phyloP scores from a whole-genome alignment of 768 basidiomycete genomes.

The Clitopilus hobsonii region DNA sequence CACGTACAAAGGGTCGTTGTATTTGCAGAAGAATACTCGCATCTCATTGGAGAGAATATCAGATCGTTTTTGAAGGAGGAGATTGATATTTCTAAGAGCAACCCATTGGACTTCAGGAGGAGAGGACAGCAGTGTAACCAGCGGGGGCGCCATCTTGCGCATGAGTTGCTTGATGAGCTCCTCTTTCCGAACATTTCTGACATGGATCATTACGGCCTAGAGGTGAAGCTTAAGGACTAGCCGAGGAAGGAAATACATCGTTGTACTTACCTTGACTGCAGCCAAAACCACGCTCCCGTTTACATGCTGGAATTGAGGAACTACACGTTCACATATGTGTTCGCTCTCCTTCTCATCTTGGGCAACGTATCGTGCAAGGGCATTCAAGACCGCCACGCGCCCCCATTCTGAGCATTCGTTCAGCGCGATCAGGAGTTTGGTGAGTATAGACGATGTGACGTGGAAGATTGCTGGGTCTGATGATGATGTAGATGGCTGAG shows the following conservation, averaged over 20 bases:
- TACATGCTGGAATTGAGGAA: slow-evolving; percentile 97
- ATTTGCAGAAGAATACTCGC: slow-evolving; percentile 99
- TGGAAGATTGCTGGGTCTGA: slow-evolving; percentile 49
- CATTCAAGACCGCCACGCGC: slow-evolving; percentile 86
- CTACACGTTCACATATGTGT: slow-evolving; percentile 97
- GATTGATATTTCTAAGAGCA: slow-evolving; percentile 92
- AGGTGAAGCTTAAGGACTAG: not conserved
- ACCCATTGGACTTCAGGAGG: slow-evolving; percentile 99
- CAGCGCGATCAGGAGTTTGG: slow-evolving; percentile 88
- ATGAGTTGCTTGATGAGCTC: slow-evolving; percentile 82
- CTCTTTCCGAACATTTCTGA: slow-evolving; percentile 75
- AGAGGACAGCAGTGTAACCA: slow-evolving; percentile 92
- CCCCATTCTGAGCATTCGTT: slow-evolving; percentile 99
- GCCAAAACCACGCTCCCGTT: slow-evolving; percentile 97
- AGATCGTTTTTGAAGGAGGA: slow-evolving; percentile 89
- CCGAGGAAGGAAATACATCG: not conserved
- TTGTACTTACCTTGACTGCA: slow-evolving; percentile 74
- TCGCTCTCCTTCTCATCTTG: slow-evolving; percentile 93
- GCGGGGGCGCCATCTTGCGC: slow-evolving; percentile 96
- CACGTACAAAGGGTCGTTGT: slow-evolving; percentile 98
- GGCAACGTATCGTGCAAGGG: slow-evolving; percentile 77
- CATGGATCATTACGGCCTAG: slow-evolving; percentile 97
- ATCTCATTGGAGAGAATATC: slow-evolving; percentile 93
- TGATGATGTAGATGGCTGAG: slow-evolving; percentile 48
- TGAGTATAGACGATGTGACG: slow-evolving; percentile 78